These are phyloP conservation scores for Echinosophora koreensis DNA, from an alignment of 306 rosid genomes.

Conservation along the genomic window DNA sequence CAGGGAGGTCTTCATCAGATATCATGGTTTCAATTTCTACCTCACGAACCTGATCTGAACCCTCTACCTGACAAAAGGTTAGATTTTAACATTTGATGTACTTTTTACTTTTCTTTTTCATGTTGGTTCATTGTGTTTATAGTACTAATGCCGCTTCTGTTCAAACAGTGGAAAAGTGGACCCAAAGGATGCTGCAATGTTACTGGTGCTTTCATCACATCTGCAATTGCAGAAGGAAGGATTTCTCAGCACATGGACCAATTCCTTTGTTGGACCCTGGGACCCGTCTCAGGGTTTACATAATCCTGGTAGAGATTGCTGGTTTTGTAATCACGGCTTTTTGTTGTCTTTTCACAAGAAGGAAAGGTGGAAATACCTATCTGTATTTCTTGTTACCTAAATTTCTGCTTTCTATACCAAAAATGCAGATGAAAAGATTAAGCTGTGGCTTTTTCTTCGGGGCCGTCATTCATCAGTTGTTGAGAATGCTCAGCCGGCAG, in stretches of 20 bases:
- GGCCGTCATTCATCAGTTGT: slow-evolving; percentile 81
- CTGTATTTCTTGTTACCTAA: slow-evolving; percentile 38
- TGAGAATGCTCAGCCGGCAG: slow-evolving; percentile 81
- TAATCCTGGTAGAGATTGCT: slow-evolving; percentile 82
- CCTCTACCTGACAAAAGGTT: slow-evolving; percentile 86
- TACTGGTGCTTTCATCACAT: slow-evolving; percentile 83
- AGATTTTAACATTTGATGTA: slow-evolving; percentile 3
- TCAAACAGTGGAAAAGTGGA: slow-evolving; percentile 69
- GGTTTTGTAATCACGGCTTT: slow-evolving; percentile 37
- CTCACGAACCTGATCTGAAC: slow-evolving; percentile 83
- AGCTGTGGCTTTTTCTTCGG: slow-evolving; percentile 98
- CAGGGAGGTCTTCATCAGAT: slow-evolving; percentile 91
- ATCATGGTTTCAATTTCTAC: slow-evolving; percentile 97
- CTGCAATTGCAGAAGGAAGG: slow-evolving; percentile 93
- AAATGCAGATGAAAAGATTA: slow-evolving; percentile 87
- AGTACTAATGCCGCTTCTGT: slow-evolving; percentile 40
- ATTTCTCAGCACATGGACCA: slow-evolving; percentile 90
- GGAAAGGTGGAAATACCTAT: slow-evolving; percentile 19
- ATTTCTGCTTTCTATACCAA: slow-evolving; percentile 42
- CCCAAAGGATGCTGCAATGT: slow-evolving; percentile 88
- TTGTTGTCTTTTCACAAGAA: slow-evolving; percentile 11
- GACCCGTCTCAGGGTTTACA: slow-evolving; percentile 99
- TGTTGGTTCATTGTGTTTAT: slow-evolving; percentile 19
- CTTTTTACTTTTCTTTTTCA: slow-evolving; percentile 22
- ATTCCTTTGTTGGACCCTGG: slow-evolving; percentile 99